phyloP scores from a whole-genome alignment of 306 rosid species.

The Pachyrhizus erosus region DNA sequence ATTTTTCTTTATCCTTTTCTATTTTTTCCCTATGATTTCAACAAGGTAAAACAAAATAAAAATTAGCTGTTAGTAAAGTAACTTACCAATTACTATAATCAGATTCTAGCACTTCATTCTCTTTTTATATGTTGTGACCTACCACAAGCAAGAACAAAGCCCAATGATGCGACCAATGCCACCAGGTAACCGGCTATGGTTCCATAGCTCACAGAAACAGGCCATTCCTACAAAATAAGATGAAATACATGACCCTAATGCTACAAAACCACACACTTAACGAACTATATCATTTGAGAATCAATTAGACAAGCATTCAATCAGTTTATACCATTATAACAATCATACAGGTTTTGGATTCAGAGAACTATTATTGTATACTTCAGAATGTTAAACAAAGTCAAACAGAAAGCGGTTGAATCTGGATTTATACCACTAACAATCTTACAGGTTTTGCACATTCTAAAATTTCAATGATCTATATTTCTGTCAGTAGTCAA shows the following conservation, averaged over 20 bases:
- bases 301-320: not conserved
- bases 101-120: conserved; percentile 52
- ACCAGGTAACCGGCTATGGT: conserved; percentile 67
- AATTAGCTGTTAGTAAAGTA: not conserved
- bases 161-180: conserved; percentile 62
- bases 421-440: not conserved
- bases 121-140: conserved; percentile 60
- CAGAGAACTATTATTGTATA: not conserved
- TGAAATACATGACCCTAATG: conserved; percentile 20
- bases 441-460: not conserved
- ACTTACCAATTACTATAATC: conserved; percentile 28
- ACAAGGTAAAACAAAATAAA: not conserved
- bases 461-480: conserved; percentile 6
- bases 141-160: conserved; percentile 44
- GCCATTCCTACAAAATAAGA: conserved; percentile 80
- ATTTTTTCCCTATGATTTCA: not conserved
- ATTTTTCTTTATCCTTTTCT: not conserved
- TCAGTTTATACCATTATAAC: not conserved
- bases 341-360: not conserved
- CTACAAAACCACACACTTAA: not conserved
- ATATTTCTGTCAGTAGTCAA: not conserved
- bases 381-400: conserved; percentile 2
- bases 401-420: conserved; percentile 8
- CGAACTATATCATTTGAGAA: not conserved
- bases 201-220: conserved; percentile 88